Percentiles rank a stretch among this genome's conserved stretches.
phyloP scores from a whole-genome alignment of 208 protist genomes.

The Leishmania amazonensis region DNA sequence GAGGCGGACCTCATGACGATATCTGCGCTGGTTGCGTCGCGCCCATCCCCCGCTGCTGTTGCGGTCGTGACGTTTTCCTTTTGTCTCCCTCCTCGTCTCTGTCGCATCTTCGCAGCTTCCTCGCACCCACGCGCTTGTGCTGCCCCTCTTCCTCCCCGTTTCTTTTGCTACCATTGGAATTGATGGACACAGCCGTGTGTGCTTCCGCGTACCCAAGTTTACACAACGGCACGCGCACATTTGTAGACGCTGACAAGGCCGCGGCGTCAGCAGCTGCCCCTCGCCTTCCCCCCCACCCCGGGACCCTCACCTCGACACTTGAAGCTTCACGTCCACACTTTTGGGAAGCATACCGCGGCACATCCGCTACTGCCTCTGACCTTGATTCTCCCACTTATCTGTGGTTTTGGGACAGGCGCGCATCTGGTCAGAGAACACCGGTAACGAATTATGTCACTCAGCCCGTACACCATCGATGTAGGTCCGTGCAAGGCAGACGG shows the following conservation, averaged over 20 bases:
- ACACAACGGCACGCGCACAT: not conserved
- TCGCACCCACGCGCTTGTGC: not conserved
- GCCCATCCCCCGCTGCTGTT: not conserved
- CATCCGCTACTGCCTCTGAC: not conserved
- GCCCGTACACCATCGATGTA: conserved; percentile 71
- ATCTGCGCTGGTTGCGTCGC: not conserved
- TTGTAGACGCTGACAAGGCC: not conserved
- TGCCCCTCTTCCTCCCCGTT: not conserved
- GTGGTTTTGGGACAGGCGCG: not conserved
- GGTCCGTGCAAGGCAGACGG: conserved; percentile 44
- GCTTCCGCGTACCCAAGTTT: not conserved
- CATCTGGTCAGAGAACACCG: not conserved
- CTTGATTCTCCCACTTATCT: not conserved
- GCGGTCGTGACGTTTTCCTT: not conserved
- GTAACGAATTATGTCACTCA: conserved; percentile 24
- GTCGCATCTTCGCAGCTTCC: not conserved
- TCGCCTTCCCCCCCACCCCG: not conserved
- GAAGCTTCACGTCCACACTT: not conserved
- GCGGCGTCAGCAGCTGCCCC: not conserved
- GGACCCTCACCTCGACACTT: not conserved
- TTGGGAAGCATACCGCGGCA: not conserved
- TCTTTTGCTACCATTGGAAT: not conserved
- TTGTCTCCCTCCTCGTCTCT: not conserved
- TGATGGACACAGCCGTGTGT: not conserved
- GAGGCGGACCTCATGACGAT: not conserved